Evolutionary conservation across 176 grass and related monocot species (phyloP).

Genomic region (Eremochloa ophiuroides): DNA sequence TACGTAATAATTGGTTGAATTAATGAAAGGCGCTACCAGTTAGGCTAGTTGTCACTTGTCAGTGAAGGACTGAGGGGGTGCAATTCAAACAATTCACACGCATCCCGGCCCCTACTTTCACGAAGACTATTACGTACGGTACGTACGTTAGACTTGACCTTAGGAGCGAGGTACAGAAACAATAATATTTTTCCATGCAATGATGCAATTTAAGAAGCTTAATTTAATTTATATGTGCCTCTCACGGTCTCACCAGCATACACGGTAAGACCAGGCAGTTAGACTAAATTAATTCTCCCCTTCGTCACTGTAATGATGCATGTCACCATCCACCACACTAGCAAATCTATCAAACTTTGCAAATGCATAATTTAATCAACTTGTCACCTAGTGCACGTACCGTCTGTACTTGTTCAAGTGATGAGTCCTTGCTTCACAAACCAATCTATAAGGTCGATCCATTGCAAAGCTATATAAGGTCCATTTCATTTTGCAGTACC

Average conservation of each 20-base stretch:
- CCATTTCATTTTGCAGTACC: background rate
- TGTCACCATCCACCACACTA: background rate
- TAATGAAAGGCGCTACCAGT: no score
- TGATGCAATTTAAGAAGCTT: background rate
- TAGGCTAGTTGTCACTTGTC: no score
- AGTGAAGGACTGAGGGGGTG: no score
- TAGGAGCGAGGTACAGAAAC: no score
- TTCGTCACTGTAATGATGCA: background rate
- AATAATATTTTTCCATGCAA: background rate
- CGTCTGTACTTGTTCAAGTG: background rate
- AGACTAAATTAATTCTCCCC: background rate
- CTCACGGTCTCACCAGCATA: background rate
- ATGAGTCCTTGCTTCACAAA: background rate
- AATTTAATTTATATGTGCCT: no score
- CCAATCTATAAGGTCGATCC: no score
- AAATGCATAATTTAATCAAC: background rate
- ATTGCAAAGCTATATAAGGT: constrained; percentile 8
- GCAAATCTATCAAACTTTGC: background rate
- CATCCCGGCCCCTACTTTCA: background rate
- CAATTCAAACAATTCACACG: no score
- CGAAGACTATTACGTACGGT: background rate
- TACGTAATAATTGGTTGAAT: background rate
- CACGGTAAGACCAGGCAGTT: background rate
- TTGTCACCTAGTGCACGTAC: background rate
- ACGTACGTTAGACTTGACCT: background rate